phyloP scores from a whole-genome alignment of 192 early-diverging fungal genomes.

The Backusella circina region DNA sequence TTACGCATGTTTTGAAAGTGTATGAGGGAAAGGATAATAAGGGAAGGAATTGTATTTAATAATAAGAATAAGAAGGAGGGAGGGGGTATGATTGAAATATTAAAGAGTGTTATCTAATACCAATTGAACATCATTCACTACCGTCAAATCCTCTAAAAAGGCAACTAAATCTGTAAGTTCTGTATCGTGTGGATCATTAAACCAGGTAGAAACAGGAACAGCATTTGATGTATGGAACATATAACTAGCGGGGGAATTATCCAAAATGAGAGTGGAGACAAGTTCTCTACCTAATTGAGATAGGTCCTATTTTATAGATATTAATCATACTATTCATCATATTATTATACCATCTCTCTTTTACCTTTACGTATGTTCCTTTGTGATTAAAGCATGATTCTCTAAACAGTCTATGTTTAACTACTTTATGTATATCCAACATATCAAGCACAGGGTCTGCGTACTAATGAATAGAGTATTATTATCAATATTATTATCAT shows the following conservation, averaged over 20 bases:
- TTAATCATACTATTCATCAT: not conserved
- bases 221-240: conserved; percentile 95
- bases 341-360: not conserved
- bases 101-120: conserved; percentile 60
- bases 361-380: conserved; percentile 94
- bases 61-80: not conserved
- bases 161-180: conserved; percentile 93
- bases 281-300: conserved; percentile 85
- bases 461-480: conserved; percentile 61
- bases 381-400: conserved; percentile 94
- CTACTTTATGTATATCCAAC: conserved; percentile 78
- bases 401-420: conserved; percentile 93
- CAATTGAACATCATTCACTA: conserved; percentile 81
- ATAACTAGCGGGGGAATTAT: conserved; percentile 96
- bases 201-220: conserved; percentile 94
- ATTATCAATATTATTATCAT: not conserved
- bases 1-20: not conserved
- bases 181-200: conserved; percentile 94
- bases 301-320: conserved; percentile 60
- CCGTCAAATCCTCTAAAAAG: conserved; percentile 89
- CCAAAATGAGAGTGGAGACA: conserved; percentile 83
- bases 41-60: not conserved
- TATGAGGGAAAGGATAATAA: not conserved
- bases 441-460: conserved; percentile 97
- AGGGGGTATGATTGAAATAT: not conserved